These are phyloP conservation scores for Phytopythium chamaehyphon DNA, from an alignment of 352 stramenopile genomes.

Conservation along the genomic window DNA sequence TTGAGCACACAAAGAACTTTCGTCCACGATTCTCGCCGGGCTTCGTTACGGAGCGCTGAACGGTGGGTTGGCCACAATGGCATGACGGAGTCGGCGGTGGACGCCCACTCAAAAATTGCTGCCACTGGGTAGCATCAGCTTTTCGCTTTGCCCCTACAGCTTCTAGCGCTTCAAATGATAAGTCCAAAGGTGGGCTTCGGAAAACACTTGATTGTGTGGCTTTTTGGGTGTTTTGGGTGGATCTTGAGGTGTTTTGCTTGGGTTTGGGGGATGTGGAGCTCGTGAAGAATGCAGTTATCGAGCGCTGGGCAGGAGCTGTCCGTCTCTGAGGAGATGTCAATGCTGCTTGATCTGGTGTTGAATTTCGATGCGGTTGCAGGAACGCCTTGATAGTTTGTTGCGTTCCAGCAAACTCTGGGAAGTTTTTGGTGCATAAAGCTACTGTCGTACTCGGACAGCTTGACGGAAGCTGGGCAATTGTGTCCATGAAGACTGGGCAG, in stretches of 20 bases:
- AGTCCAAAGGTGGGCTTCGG: not conserved
- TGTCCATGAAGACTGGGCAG: slow-evolving; percentile 60
- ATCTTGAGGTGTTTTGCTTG: not conserved
- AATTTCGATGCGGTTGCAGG: slow-evolving; percentile 8
- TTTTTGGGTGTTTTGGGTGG: not conserved
- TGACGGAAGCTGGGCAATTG: slow-evolving; percentile 28
- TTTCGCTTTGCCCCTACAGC: slow-evolving; percentile 28
- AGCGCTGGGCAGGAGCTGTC: slow-evolving; percentile 11
- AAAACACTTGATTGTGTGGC: not conserved
- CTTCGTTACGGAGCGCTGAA: slow-evolving; percentile 78
- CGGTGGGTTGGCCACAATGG: slow-evolving; percentile 55
- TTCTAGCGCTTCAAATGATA: slow-evolving; percentile 4
- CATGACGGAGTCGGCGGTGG: slow-evolving; percentile 60
- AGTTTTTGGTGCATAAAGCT: slow-evolving; percentile 65
- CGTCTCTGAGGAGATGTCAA: not conserved
- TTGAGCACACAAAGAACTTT: slow-evolving; percentile 86
- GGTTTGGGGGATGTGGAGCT: slow-evolving; percentile 10
- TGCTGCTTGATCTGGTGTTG: slow-evolving; percentile 1
- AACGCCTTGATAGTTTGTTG: slow-evolving; percentile 68
- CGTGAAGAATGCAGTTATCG: slow-evolving; percentile 54
- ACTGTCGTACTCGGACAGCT: slow-evolving; percentile 19
- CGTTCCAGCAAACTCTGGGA: slow-evolving; percentile 68
- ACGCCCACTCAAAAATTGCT: slow-evolving; percentile 58
- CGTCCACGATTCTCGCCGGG: slow-evolving; percentile 76
- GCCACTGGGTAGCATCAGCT: slow-evolving; percentile 43